Evolutionary conservation across 257 asterid species (phyloP), one percentile per base, ranked within the genome.

Genomic region (Eucommia ulmoides): DNA sequence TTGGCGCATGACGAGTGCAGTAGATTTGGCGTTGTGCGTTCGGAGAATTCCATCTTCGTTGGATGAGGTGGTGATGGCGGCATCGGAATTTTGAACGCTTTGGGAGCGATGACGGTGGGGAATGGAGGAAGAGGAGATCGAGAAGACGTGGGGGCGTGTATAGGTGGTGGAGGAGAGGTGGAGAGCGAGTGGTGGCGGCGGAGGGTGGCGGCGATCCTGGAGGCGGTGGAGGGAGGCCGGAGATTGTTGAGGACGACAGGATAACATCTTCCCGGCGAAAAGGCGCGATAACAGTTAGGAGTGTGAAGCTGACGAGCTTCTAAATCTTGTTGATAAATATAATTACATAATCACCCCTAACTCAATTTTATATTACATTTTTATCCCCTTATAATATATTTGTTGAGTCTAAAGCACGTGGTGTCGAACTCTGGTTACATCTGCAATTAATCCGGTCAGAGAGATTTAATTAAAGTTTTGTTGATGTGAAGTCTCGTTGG

Each of bases 11-110:
- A 88, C 76, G 51, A 74, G 64, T 56, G 79, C 68, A 24, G 93
- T 33, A 50, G 94, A 80, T 50, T 70, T 76, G 41, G 93, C 78
- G 69, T 84, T 84, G 81, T 84, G 97, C 12, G 79, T 81, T 11
- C 95, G 77, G 52, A 56, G 66, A 60, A 26, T 4, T 52, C 24
- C 52, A 20, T 38, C 65, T 47, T 59, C 75, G 49, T 21, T 55
- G 54, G 54, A 55, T 3, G 57, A 53, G 4, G 33, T 6, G 23
- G 41, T 22, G 23, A 20, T 21, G 59, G 41, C 6, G 59, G 65
- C 54, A 22, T 74, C 74, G 20, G 57, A 66, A 73, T 64, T 66
- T 51, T 66, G 67, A 2, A 49, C 69, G 74, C 25, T 49, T 58
- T 51, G 67, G 63, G 49, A n/a, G n/a, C n/a, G n/a, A n/a, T n/a